A percentile compares a stretch with the other conserved stretches of the same genome.
phyloP scores from a whole-genome alignment of 768 basidiomycete genomes.

The Panus rudis region DNA sequence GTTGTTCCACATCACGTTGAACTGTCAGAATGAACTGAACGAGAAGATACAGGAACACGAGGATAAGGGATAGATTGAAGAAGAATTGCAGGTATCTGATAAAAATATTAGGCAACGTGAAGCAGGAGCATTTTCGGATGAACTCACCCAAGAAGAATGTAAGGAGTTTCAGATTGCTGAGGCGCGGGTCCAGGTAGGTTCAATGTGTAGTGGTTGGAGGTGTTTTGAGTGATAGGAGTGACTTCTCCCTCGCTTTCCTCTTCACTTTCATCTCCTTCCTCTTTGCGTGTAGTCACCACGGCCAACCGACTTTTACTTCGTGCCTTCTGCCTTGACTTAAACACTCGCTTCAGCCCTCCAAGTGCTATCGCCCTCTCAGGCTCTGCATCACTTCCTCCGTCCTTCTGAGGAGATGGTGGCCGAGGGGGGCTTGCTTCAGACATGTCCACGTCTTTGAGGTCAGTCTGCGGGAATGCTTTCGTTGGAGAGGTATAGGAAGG shows the following conservation, averaged over 20 bases:
- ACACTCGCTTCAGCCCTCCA: constrained; percentile 62
- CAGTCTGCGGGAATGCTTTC: constrained; percentile 52
- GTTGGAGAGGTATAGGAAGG: constrained; percentile 50
- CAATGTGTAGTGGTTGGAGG: constrained; percentile 76
- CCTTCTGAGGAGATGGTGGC: constrained; percentile 6
- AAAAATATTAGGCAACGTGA: neutral
- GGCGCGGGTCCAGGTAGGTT: constrained; percentile 62
- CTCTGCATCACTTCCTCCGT: constrained; percentile 17
- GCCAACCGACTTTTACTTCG: constrained; percentile 23
- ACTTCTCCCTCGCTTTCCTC: constrained; percentile 24
- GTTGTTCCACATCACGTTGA: constrained; percentile 82
- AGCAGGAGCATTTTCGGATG: neutral
- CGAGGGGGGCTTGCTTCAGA: constrained; percentile 53
- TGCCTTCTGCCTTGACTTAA: constrained; percentile 49
- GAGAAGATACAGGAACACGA: constrained; percentile 78
- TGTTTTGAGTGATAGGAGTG: constrained; percentile 42
- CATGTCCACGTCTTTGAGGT: constrained; percentile 71
- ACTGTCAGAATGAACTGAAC: constrained; percentile 86
- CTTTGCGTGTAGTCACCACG: constrained; percentile 6
- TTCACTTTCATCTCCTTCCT: constrained; percentile 43
- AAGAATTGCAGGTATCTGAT: constrained; percentile 86
- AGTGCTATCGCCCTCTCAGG: constrained; percentile 43
- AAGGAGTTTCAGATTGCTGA: constrained; percentile 62
- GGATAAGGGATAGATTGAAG: constrained; percentile 81
- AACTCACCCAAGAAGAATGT: constrained; percentile 74